A percentile compares a stretch with the other conserved stretches of the same genome.
These are phyloP conservation scores for Podaxis rugospora DNA, from an alignment of 768 basidiomycete genomes.

Conservation along the genomic window DNA sequence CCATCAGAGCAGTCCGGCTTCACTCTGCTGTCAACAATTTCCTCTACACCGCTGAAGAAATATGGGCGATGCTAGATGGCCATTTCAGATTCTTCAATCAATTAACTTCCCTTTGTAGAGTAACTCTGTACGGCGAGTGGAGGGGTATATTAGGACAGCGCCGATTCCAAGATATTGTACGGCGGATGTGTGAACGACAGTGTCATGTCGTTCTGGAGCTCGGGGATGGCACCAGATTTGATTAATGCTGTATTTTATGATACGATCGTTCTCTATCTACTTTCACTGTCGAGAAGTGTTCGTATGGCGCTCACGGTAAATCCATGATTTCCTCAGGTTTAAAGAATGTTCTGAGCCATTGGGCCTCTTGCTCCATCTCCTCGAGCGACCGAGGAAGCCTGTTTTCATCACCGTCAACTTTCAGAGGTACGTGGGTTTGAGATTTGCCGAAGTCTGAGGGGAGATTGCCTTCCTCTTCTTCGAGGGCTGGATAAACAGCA, in stretches of 20 bases:
- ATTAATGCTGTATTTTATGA: not conserved
- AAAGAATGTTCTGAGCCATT: slow-evolving; percentile 62
- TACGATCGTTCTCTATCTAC: not conserved
- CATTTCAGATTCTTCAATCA: slow-evolving; percentile 44
- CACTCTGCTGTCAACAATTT: slow-evolving; percentile 45
- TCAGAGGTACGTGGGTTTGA: slow-evolving; percentile 33
- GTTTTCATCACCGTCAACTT: slow-evolving; percentile 68
- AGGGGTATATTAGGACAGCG: slow-evolving; percentile 29
- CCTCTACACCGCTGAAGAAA: slow-evolving; percentile 28
- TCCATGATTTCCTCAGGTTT: slow-evolving; percentile 12
- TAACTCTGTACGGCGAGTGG: slow-evolving; percentile 57
- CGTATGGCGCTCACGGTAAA: not conserved
- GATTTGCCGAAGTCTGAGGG: slow-evolving; percentile 31
- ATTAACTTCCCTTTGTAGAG: slow-evolving; percentile 41
- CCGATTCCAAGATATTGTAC: slow-evolving; percentile 20
- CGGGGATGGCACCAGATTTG: not conserved
- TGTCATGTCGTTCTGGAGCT: not conserved
- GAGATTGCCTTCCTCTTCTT: slow-evolving; percentile 54
- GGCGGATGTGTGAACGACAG: not conserved
- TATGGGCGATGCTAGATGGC: slow-evolving; percentile 36
- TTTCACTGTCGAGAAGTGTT: not conserved
- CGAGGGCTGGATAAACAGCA: slow-evolving; percentile 77
- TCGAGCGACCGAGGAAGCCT: slow-evolving; percentile 54
- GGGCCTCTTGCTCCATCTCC: slow-evolving; percentile 81
- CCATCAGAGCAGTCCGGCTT: slow-evolving; percentile 44